These are phyloP conservation scores for Aphanomyces invadans DNA, from an alignment of 352 stramenopile genomes.

Conservation along the genomic window DNA sequence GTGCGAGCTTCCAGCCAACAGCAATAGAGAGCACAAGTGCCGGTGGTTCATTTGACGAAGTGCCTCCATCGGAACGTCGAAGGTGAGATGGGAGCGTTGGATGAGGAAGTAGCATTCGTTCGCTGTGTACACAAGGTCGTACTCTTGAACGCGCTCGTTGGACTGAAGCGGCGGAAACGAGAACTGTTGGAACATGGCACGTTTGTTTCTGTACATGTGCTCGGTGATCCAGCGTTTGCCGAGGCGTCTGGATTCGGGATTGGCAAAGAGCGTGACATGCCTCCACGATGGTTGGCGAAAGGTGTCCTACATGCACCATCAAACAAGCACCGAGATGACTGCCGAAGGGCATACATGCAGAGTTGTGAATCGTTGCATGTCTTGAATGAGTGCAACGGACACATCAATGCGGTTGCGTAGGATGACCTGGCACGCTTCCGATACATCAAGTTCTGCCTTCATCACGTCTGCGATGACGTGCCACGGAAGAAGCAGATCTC, in stretches of 20 bases:
- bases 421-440: background rate
- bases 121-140: constrained; percentile 1
- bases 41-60: background rate
- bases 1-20: background rate
- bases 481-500: constrained; percentile 3
- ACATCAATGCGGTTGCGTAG: background rate
- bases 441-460: background rate
- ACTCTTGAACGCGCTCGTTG: background rate
- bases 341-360: background rate
- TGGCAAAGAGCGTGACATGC: constrained; percentile 9
- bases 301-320: background rate
- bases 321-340: background rate
- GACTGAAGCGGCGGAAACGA: background rate
- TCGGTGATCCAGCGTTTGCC: constrained; percentile 14
- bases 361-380: constrained; percentile 3
- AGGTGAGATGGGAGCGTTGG: background rate
- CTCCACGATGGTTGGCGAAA: constrained; percentile 5
- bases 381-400: background rate
- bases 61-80: background rate
- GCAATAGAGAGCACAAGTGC: background rate
- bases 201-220: constrained; percentile 9
- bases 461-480: background rate
- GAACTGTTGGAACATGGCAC: background rate
- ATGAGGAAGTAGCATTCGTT: constrained; percentile 13
- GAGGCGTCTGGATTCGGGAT: constrained; percentile 3